Evolutionary conservation across 176 grass and related monocot species (phyloP), one percentile per base, ranked within the genome.

Genomic region (Carex littledalei): DNA sequence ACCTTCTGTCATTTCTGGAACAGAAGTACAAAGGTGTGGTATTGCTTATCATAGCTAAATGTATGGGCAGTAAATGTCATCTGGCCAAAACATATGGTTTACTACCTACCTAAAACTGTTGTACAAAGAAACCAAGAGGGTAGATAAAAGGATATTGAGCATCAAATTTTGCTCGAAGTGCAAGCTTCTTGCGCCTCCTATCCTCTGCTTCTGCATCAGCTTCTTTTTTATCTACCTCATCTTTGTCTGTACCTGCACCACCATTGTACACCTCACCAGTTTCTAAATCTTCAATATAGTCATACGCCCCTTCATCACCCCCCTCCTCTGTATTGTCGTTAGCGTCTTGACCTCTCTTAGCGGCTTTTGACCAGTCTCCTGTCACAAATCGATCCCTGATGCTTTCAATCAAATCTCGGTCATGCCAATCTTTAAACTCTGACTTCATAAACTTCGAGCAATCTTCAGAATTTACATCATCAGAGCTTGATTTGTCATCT

Each of bases 261-360:
- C 81, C 79, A 72, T 50, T 88, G 82, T 92, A 84, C 75, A 89
- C 85, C 87, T 92, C 91, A 79, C 96, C 93, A 85, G 96, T 95
- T 88, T 99, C 91, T 80, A 95, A 72, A 88, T 99, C 96, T 95
- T 99, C 96, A 84, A 94, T 92, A 87, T 99, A 93, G 57, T 94
- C 96, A 91, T 87, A 89, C 57, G 86, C 10, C 58, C 86, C 84
- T 86, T 88, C 93, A 82, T 90, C 89, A 84, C 91, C 92, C 18
- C 21, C 61, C 14, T 63, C 79, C 57, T 89, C 89, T 56, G 63
- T 64, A 85, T 86, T 86, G 71, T 89, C 92, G 86, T 93, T 84
- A 50, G 59, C 21, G 41, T 76, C 80, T 26, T 86, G 75, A 39
- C 93, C 96, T 87, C 91, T 89, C 66, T 90, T 85, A 84, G 96